Base-by-base conservation (phyloP, 805 yeast species). In the Metschnikowia lochheadii region DNA sequence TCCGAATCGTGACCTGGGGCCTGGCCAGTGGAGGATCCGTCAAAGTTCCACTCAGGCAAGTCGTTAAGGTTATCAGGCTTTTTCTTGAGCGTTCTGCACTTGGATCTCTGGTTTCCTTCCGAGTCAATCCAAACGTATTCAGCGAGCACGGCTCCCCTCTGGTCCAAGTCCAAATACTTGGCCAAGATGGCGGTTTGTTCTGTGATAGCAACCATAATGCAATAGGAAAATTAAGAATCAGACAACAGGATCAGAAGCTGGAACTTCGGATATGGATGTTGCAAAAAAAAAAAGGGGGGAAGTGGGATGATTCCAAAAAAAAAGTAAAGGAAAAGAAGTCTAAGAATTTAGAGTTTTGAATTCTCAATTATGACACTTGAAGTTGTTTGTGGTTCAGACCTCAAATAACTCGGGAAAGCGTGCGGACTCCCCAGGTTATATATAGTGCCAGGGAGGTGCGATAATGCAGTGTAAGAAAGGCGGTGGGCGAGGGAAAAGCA, bases 61-160 rank as follows among this genome's bases (percentile, higher is more conserved):
- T 94, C 96, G 55, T 87, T 92, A 49, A 89, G 76, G 35, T 86
- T 77, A 42, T 81, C 66, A 49, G 94, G 86, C 65, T 74, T 78
- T 73, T 83, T 81, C 64, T 64, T 65, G 59, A 94, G 77, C 51
- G 99, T 94, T 74, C 85, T 87, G 75, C 96, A 90, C 79, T 94
- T 94, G 55, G 97, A 89, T 78, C 99, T 88, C 63, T 90, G 71
- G 65, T 84, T 81, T 68, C 96, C 96, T 58, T 86, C 80, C 61
- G 96, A 88, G 69, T 94, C 99, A 61, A 94, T 86, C 99, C 99
- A 94, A 71, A 94, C 84, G 78, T 94, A 94, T 75, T 94, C 99
- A 56, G 99, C 99, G 60, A 94, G 80, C 58, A 92, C 78, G 64
- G 78, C 79, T 57, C 96, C 96, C 61, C 83, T 80, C 79, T 91